These are phyloP conservation scores for Zygosaccharomyces bisporus DNA, from an alignment of 805 yeast genomes.

Conservation along the genomic window DNA sequence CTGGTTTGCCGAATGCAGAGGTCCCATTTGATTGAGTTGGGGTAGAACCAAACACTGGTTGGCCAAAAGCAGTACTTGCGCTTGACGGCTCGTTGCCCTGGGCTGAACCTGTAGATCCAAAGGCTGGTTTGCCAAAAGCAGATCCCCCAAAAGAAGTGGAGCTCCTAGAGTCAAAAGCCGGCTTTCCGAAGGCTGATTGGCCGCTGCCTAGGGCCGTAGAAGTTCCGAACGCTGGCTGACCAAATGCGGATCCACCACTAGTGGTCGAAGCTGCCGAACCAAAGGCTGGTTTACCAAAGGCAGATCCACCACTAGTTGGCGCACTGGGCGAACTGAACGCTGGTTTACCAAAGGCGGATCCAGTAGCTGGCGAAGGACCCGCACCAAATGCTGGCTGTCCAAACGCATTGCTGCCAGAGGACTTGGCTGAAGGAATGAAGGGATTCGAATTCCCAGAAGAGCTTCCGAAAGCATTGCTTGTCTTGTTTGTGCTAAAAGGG, in stretches of 20 bases:
- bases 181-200: slow-evolving; percentile 21
- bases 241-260: slow-evolving; percentile 14
- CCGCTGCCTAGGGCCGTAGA: not conserved
- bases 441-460: slow-evolving; percentile 18
- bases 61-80: slow-evolving; percentile 24
- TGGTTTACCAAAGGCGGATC: slow-evolving; percentile 25
- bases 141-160: slow-evolving; percentile 7
- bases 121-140: slow-evolving; percentile 24
- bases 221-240: slow-evolving; percentile 23
- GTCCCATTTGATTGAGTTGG: slow-evolving; percentile 1
- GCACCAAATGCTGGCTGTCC: slow-evolving; percentile 24
- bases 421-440: slow-evolving; percentile 4
- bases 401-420: slow-evolving; percentile 12
- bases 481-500: slow-evolving; percentile 7
- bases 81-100: too few relatives aligned
- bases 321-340: slow-evolving; percentile 22
- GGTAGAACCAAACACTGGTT: slow-evolving; percentile 17
- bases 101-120: too few relatives aligned
- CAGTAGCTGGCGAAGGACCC: slow-evolving; percentile 2
- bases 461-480: slow-evolving; percentile 21
- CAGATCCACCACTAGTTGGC: slow-evolving; percentile 9
- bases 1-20: slow-evolving; percentile 26
- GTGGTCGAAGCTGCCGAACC: slow-evolving; percentile 20
- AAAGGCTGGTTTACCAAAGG: slow-evolving; percentile 24
- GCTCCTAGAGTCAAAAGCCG: slow-evolving; percentile 17